Percentiles rank a stretch among this genome's conserved stretches.
phyloP scores from a whole-genome alignment of 176 grass and related monocot genomes.

The Alopecurus myosuroides region DNA sequence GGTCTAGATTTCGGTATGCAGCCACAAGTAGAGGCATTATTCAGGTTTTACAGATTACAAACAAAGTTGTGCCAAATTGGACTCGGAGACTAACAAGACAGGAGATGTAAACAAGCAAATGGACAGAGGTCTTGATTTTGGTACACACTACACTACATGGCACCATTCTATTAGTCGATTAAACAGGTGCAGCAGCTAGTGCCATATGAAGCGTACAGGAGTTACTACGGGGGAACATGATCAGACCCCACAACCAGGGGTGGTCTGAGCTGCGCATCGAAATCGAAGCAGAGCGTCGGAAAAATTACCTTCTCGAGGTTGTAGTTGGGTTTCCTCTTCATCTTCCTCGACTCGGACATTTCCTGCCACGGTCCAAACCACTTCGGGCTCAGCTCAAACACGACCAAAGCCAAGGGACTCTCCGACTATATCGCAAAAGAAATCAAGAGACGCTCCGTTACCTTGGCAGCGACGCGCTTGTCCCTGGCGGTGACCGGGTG shows the following conservation, averaged over 20 bases:
- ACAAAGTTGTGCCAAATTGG: neutral
- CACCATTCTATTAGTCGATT: too few species aligned
- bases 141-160: too few species aligned
- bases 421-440: neutral
- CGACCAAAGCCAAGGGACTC: neutral
- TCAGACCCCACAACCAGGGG: neutral
- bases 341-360: constrained; percentile 72
- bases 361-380: constrained; percentile 20
- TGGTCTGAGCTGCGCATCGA: too few species aligned
- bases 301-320: constrained; percentile 60
- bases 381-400: neutral
- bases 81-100: neutral
- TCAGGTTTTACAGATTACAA: too few species aligned
- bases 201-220: neutral
- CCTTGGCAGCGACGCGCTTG: constrained; percentile 63
- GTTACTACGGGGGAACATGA: neutral
- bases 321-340: constrained; percentile 69
- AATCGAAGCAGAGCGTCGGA: neutral
- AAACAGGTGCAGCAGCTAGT: neutral
- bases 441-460: neutral
- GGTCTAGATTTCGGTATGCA: too few species aligned
- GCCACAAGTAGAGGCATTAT: too few species aligned
- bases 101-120: too few species aligned
- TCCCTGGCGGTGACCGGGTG: constrained; percentile 40
- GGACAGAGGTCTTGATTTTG: too few species aligned